Conservation (phyloP, 345 rosid species). For the Clarkia xantiana region DNA sequence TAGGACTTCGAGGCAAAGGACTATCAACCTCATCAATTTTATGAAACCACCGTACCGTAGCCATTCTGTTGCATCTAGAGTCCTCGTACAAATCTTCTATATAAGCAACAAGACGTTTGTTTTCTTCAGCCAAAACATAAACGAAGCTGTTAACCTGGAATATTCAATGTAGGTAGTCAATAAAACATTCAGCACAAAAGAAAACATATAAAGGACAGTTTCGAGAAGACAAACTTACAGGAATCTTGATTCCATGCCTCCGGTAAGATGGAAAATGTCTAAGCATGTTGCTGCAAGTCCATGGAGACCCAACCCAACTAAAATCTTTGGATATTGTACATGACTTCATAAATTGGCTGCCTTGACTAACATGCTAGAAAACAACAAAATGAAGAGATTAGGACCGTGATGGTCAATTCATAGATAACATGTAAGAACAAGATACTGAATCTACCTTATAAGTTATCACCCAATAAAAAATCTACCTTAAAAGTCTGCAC, state of each 20-base stretch:
- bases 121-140: constrained; percentile 61
- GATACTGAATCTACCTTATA: too few relatives aligned
- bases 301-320: constrained; percentile 54
- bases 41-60: constrained; percentile 83
- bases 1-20: constrained; percentile 37
- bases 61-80: constrained; percentile 56
- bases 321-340: constrained; percentile 15
- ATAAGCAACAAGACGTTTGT: constrained; percentile 59
- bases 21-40: constrained; percentile 76
- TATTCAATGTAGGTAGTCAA: background rate
- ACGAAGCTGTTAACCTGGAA: constrained; percentile 62
- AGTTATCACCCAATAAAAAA: too few relatives aligned
- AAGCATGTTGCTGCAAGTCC: constrained; percentile 44
- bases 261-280: constrained; percentile 52
- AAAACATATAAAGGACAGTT: background rate
- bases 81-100: constrained; percentile 78
- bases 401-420: too few relatives aligned
- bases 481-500: too few relatives aligned
- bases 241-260: constrained; percentile 47
- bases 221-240: constrained; percentile 30
- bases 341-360: constrained; percentile 14
- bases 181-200: background rate
- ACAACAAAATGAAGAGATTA: background rate
- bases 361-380: constrained; percentile 13
- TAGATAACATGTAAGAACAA: too few relatives aligned